These are phyloP conservation scores for Alectoria sarmentosa DNA, from an alignment of 495 filamentous ascomycete species.

Conservation along the genomic window DNA sequence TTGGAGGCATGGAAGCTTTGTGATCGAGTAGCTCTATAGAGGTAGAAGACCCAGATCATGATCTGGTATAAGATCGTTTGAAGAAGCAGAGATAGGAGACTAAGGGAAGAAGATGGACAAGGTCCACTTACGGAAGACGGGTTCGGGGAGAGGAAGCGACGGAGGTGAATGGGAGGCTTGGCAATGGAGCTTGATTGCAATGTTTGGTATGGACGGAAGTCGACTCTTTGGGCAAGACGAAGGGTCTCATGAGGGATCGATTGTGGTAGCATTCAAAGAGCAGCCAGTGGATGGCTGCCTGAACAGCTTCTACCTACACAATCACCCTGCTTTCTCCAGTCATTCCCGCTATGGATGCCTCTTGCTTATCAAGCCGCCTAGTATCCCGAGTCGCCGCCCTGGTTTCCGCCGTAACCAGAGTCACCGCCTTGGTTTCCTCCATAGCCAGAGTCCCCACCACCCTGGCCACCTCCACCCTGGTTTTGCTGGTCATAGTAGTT, in stretches of 20 bases:
- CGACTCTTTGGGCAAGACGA: not conserved
- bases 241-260: not conserved
- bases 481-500: constrained; percentile 11
- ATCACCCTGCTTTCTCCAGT: not conserved
- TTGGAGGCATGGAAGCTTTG: too few species aligned
- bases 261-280: not conserved
- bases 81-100: not conserved
- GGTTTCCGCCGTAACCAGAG: not conserved
- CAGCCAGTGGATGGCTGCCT: not conserved
- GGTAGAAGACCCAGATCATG: not conserved
- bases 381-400: constrained; percentile 1
- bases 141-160: not conserved
- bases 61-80: not conserved
- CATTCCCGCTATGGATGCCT: not conserved
- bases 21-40: not conserved
- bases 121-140: not conserved
- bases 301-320: not conserved
- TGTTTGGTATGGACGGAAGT: not conserved
- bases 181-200: not conserved
- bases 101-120: not conserved
- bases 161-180: not conserved
- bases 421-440: not conserved
- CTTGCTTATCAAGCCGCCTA: not conserved
- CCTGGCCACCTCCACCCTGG: not conserved
- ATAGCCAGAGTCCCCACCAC: constrained; percentile 3